A percentile compares a stretch with the other conserved stretches of the same genome.
Conservation (phyloP, 208 protist genomes). For the Crithidia expoeki region DNA sequence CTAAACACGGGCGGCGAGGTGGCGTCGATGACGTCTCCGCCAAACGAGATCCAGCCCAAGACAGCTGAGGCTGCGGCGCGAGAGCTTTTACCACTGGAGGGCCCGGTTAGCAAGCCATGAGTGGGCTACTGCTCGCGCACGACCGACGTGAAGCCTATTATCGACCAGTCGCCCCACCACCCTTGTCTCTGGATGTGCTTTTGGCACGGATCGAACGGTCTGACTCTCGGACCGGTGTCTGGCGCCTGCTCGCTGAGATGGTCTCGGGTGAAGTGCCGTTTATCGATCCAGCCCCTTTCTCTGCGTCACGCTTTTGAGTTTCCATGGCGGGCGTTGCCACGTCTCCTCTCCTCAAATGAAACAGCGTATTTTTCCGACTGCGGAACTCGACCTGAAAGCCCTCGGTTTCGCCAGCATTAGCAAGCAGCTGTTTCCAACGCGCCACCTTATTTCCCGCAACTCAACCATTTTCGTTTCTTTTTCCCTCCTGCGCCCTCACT, state of each 20-base stretch:
- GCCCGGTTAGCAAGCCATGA: slow-evolving; percentile 23
- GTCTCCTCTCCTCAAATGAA: too few relatives aligned
- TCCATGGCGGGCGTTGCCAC: too few relatives aligned
- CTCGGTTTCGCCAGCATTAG: too few relatives aligned
- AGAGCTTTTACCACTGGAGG: slow-evolving; percentile 21
- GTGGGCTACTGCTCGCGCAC: slow-evolving; percentile 29
- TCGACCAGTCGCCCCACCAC: slow-evolving; percentile 26
- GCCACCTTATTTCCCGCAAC: too few relatives aligned
- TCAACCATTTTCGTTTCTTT: neutral
- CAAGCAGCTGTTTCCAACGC: too few relatives aligned
- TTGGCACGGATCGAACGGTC: slow-evolving; percentile 28
- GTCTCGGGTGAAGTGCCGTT: slow-evolving; percentile 27
- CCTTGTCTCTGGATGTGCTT: slow-evolving; percentile 32
- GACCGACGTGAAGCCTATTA: slow-evolving; percentile 39
- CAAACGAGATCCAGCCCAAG: slow-evolving; percentile 19
- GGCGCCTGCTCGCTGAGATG: slow-evolving; percentile 34
- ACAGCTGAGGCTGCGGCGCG: slow-evolving; percentile 15
- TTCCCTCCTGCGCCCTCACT: neutral
- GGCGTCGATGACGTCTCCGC: slow-evolving; percentile 16
- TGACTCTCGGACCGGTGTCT: slow-evolving; percentile 29
- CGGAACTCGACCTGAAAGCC: too few relatives aligned
- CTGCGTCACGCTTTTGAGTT: slow-evolving; percentile 18
- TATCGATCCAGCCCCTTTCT: slow-evolving; percentile 35
- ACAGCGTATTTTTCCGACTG: too few relatives aligned
- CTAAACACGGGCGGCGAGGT: slow-evolving; percentile 40